phyloP scores from a whole-genome alignment of 1,284 basidiomycete species.

The Heterobasidion annosum region DNA sequence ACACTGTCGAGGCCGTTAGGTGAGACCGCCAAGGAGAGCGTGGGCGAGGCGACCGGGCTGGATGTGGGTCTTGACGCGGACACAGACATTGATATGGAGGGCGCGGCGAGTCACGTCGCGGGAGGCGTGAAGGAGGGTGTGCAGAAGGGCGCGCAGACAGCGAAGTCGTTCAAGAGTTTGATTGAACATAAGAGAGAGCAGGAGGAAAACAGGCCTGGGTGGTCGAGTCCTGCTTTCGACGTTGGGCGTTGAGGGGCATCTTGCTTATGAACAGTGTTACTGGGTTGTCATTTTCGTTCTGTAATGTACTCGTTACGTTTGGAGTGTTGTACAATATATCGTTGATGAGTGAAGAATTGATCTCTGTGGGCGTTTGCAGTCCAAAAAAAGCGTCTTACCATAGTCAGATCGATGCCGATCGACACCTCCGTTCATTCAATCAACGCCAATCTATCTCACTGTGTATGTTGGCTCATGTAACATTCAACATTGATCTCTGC shows the following conservation, averaged over 20 bases:
- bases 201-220: constrained; percentile 34
- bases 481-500: too few relatives aligned
- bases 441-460: too few relatives aligned
- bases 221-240: constrained; percentile 46
- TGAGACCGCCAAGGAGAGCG: constrained; percentile 13
- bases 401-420: too few relatives aligned
- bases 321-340: too few relatives aligned
- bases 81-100: constrained; percentile 13
- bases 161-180: constrained; percentile 34
- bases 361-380: too few relatives aligned
- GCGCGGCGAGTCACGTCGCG: constrained; percentile 20
- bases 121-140: constrained; percentile 20
- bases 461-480: too few relatives aligned
- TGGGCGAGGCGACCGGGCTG: neutral
- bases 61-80: constrained; percentile 10
- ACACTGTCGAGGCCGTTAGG: constrained; percentile 37
- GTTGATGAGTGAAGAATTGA: too few relatives aligned
- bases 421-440: too few relatives aligned
- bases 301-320: too few relatives aligned
- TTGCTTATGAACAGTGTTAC: too few relatives aligned
- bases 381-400: too few relatives aligned
- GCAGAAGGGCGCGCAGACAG: constrained; percentile 29
- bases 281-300: too few relatives aligned
- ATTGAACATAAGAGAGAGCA: constrained; percentile 33
- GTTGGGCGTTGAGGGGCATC: constrained; percentile 10